A percentile compares a stretch with the other conserved stretches of the same genome.
These are phyloP conservation scores for Pichia cabralensis DNA, from an alignment of 805 yeast genomes.

Conservation along the genomic window DNA sequence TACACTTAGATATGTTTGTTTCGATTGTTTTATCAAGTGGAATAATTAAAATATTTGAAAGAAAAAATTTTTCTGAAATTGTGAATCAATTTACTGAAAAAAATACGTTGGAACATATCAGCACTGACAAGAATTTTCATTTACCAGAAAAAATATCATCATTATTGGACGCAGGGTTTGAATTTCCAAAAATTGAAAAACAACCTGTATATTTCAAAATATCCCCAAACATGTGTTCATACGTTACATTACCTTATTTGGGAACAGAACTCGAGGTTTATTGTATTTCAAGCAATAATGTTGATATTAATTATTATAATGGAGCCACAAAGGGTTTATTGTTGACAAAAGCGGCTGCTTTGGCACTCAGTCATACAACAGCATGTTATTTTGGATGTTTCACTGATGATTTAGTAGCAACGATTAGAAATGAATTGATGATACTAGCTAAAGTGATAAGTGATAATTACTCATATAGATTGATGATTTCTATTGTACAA, in stretches of 20 bases:
- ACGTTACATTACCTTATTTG: conserved; percentile 23
- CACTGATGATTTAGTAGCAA: conserved; percentile 59
- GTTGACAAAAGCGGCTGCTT: conserved; percentile 40
- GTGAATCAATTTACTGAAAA: conserved; percentile 18
- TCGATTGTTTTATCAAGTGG: conserved; percentile 35
- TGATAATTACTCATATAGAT: conserved; percentile 22
- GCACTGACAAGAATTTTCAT: conserved; percentile 7
- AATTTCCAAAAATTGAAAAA: conserved; percentile 29
- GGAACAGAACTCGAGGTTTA: conserved; percentile 15
- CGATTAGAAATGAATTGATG: conserved; percentile 41
- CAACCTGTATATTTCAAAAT: conserved; percentile 30
- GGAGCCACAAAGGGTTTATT: conserved; percentile 24
- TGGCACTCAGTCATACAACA: conserved; percentile 59
- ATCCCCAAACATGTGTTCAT: conserved; percentile 44
- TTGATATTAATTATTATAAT: conserved; percentile 8
- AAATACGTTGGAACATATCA: not conserved
- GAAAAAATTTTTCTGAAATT: conserved; percentile 23
- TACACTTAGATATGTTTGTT: conserved; percentile 31
- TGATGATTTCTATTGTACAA: conserved; percentile 35
- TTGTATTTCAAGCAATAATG: conserved; percentile 13
- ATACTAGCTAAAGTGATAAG: conserved; percentile 15
- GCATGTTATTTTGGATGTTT: conserved; percentile 59
- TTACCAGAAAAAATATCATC: conserved; percentile 29
- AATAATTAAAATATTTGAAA: conserved; percentile 33
- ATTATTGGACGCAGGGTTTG: conserved; percentile 46